Percentiles rank a stretch among this genome's conserved stretches.
Conservation (phyloP, 805 yeast species). For the Hanseniaspora taiwanica region DNA sequence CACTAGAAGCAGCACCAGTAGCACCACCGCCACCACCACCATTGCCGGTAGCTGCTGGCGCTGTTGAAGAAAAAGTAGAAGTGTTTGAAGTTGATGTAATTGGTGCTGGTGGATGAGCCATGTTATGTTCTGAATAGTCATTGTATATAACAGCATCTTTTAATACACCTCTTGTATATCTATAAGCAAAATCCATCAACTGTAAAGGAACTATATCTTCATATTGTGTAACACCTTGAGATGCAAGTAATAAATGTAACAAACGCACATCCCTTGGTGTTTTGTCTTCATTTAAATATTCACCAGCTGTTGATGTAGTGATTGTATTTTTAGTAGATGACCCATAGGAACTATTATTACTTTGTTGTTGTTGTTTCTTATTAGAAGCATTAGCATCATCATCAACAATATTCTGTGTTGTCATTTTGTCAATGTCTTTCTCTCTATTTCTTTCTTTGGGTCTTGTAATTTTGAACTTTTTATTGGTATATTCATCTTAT, state of each 20-base stretch:
- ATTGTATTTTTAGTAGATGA: too few species aligned
- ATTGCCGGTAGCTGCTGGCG: constrained; percentile 2
- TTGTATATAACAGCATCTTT: constrained; percentile 82
- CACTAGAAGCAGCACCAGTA: constrained; percentile 1
- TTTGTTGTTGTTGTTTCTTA: too few species aligned
- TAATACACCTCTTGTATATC: constrained; percentile 73
- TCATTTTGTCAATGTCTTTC: too few species aligned
- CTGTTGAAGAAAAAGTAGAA: too few species aligned
- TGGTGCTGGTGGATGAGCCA: constrained; percentile 10
- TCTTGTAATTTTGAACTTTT: too few species aligned
- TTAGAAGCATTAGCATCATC: too few species aligned
- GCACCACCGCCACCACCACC: constrained; percentile 1
- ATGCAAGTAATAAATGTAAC: constrained; percentile 79
- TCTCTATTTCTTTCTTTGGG: too few species aligned
- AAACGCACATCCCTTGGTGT: constrained; percentile 84
- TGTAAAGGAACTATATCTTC: constrained; percentile 95
- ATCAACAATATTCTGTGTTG: too few species aligned
- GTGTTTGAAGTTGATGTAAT: too few species aligned
- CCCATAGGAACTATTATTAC: too few species aligned
- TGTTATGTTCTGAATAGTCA: constrained; percentile 50
- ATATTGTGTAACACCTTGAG: constrained; percentile 82
- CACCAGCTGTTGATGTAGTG: constrained; percentile 7
- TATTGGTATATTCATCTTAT: too few species aligned
- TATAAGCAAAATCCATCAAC: constrained; percentile 90
- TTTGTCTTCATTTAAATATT: constrained; percentile 19